Base-by-base conservation (phyloP, 176 grass and related monocot genomes). In the Aegilops longissima region DNA sequence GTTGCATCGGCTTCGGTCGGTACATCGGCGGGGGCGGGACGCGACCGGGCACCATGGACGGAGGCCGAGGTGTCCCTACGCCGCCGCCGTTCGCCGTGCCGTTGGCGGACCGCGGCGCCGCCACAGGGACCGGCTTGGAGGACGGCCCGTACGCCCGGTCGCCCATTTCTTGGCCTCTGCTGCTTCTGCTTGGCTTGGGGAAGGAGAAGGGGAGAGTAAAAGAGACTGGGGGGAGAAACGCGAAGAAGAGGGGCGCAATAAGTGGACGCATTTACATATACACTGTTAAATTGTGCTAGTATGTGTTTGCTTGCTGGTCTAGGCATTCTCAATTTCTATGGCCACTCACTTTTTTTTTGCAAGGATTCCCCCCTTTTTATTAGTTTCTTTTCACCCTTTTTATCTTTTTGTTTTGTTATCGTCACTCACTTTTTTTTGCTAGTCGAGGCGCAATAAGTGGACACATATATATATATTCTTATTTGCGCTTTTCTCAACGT, bases 81-180 rank as follows among this genome's bases (percentile, higher is more conserved):
- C 66, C 81, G 38, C 45, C 84, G n/a, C 88, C 93, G 75, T 91
- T 92, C 6, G 80, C 84, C 8, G 72, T 8, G 42, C 89, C 90
- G 71, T 88, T 88, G 12, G 61, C 83, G 31, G 80, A 79, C 49
- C 85, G 42, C 40, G 85, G 58, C 30, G 85, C 79, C 56, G 77
- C 84, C 68, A 90, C 86, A 12, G 92, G 67, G n/a, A 83, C 78
- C 58, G 79, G 87, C 65, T 91, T 90, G 29, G 88, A 58, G 12
- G 58, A 78, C 75, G 92, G 86, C 67, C 23, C 87, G 92, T 97
- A 97, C 69, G 87, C 85, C 79, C 89, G 80, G 86, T 97, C 94
- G 66, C 92, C 94, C 94, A 97, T 97, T 83, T 61, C 70, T 29
- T 52, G 8, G 61, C 5, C 63, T 62, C 40, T 38, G 79, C 44